phyloP scores from a whole-genome alignment of 129 eudicot genomes.

The Pseudognaphalium luteoalbum region DNA sequence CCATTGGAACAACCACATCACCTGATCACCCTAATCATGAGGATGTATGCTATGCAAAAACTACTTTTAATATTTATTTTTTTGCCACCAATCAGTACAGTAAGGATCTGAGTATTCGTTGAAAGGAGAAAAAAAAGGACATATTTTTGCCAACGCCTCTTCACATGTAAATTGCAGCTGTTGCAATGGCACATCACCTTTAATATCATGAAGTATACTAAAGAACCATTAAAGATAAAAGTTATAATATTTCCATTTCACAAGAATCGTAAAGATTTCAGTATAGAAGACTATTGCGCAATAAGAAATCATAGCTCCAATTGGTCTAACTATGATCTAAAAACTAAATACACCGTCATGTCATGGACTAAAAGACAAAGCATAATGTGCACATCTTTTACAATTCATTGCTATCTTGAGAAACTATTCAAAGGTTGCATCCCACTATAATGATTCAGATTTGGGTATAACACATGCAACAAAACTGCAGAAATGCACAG shows the following conservation, averaged over 20 bases:
- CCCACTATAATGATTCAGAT: neutral
- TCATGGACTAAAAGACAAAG: neutral
- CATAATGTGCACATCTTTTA: neutral
- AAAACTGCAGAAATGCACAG: neutral
- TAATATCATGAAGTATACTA: too few species aligned
- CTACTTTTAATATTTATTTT: too few species aligned
- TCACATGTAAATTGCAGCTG: too few species aligned
- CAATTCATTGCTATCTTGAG: neutral
- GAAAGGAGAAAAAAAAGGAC: too few species aligned
- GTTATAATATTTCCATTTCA: neutral
- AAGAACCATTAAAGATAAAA: neutral
- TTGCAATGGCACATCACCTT: too few species aligned
- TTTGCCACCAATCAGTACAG: too few species aligned
- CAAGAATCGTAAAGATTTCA: neutral
- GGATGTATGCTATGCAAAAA: too few species aligned
- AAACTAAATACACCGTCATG: neutral
- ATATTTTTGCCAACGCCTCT: too few species aligned
- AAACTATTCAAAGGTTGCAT: neutral
- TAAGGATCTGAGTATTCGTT: too few species aligned
- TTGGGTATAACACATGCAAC: neutral
- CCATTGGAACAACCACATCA: too few species aligned
- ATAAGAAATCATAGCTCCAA: neutral
- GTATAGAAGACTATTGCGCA: neutral
- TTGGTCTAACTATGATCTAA: neutral
- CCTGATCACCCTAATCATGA: too few species aligned